Percentiles rank a stretch among this genome's conserved stretches.
Conservation (phyloP, 768 basidiomycete genomes). For the Megacollybia marginata region DNA sequence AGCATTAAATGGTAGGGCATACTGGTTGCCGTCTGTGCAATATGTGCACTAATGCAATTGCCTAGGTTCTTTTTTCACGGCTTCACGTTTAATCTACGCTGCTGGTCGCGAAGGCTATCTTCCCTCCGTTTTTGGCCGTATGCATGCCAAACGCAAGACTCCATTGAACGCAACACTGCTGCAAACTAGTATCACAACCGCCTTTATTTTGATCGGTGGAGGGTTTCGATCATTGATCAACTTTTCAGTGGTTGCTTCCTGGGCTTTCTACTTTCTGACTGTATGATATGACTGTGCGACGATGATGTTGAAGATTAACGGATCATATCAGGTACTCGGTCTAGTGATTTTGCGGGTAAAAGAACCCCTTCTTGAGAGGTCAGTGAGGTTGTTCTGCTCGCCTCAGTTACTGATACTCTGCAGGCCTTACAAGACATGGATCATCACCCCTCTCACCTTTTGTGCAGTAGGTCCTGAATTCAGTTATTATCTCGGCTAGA, state of each 20-base stretch:
- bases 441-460: conserved; percentile 84
- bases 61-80: conserved; percentile 63
- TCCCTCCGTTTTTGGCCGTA: conserved; percentile 72
- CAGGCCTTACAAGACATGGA: conserved; percentile 91
- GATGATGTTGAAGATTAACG: conserved; percentile 1
- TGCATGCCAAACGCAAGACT: conserved; percentile 71
- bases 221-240: conserved; percentile 87
- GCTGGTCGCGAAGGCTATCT: conserved; percentile 86
- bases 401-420: neutral
- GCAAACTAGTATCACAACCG: conserved; percentile 65
- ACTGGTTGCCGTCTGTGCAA: conserved; percentile 3
- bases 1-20: conserved; percentile 69
- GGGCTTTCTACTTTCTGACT: conserved; percentile 84
- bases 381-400: conserved; percentile 5
- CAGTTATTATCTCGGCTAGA: conserved; percentile 1
- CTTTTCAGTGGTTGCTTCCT: conserved; percentile 81
- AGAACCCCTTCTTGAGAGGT: conserved; percentile 85
- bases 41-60: conserved; percentile 4
- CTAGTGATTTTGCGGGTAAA: conserved; percentile 82
- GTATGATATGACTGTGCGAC: conserved; percentile 31
- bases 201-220: conserved; percentile 80
- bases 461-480: conserved; percentile 54
- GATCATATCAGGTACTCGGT: conserved; percentile 61
- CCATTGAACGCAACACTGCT: conserved; percentile 85
- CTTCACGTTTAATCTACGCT: conserved; percentile 80